Base-by-base conservation (phyloP, 352 stramenopile genomes). In the Aphanomyces cochlioides region DNA sequence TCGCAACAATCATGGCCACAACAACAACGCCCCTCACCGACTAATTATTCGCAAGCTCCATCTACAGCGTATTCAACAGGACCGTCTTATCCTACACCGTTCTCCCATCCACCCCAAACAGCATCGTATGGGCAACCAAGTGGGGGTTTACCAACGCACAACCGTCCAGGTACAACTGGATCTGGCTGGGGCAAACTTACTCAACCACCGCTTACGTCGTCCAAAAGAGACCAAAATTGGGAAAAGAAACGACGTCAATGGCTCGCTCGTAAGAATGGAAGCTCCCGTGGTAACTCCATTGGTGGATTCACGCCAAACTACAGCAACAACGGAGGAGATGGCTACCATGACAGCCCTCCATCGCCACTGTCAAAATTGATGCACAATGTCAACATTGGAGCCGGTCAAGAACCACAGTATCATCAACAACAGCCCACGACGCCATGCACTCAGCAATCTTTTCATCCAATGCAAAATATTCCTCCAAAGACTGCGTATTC, bases 211-310 rank as follows among this genome's bases (percentile, higher is more conserved):
- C 75, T 92, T 41, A 92, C 85, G 21, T 84, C 82, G 43, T 92
- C 85, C 28, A 90, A 90, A 56, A 76, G 85, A 21, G 85, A 92
- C 63, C 85, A 92, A 64, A 92, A 88, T 69, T 92, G 85, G 85
- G 85, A 90, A 65, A 84, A 82, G 67, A 92, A 92, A 70, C 80
- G 83, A 4, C 79, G 83, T 0, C 77, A 82, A 39, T 92, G 85
- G 85, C 73, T 90, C 5, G 79, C 78, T 36, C 80, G 81, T 37
- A 89, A 89, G 64, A 76, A 82, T 56, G 73, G 60, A 38, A 72
- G 56, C 43, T 71, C 66, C 4, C 66, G 48, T 56, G 19, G 47
- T 34, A 69, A 60, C 56, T 59, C 72, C 47, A 57, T 56, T 50
- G 28, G 58, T 41, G 28, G 37, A 39, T 63, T 21, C 69, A 59